Evolutionary conservation across 257 asterid genomes (phyloP).

Genomic region (Primulina huaijiensis): DNA sequence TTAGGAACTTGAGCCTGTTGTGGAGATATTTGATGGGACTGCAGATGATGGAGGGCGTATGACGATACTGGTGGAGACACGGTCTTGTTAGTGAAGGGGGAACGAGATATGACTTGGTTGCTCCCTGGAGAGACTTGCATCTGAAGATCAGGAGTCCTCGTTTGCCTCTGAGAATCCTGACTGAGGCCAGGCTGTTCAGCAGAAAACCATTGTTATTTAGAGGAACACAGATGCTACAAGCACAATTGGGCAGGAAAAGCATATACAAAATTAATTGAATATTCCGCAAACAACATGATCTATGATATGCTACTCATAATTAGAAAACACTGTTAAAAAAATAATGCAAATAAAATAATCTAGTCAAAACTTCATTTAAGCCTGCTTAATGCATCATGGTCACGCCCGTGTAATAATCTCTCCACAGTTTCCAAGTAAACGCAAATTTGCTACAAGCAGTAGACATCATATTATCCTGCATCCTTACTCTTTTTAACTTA

Average conservation of each 20-base stretch:
- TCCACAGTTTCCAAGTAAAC: background rate
- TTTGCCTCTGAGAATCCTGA: conserved; percentile 70
- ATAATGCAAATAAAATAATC: background rate
- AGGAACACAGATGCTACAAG: background rate
- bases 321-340: background rate
- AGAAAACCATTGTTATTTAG: background rate
- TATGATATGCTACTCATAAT: background rate
- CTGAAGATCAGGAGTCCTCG: conserved; percentile 60
- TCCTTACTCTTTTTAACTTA: too few species aligned
- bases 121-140: conserved; percentile 38
- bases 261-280: too few species aligned
- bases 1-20: conserved; percentile 43
- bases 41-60: conserved; percentile 48
- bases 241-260: background rate
- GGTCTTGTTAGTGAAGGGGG: conserved; percentile 39
- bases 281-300: background rate
- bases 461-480: too few species aligned
- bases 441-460: too few species aligned
- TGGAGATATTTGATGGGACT: conserved; percentile 42
- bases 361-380: background rate
- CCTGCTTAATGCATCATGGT: background rate
- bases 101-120: conserved; percentile 43
- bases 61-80: conserved; percentile 43
- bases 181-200: conserved; percentile 39
- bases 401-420: background rate